Conservation (phyloP, 495 filamentous ascomycete genomes). For the Mytilinidion resinicola region DNA sequence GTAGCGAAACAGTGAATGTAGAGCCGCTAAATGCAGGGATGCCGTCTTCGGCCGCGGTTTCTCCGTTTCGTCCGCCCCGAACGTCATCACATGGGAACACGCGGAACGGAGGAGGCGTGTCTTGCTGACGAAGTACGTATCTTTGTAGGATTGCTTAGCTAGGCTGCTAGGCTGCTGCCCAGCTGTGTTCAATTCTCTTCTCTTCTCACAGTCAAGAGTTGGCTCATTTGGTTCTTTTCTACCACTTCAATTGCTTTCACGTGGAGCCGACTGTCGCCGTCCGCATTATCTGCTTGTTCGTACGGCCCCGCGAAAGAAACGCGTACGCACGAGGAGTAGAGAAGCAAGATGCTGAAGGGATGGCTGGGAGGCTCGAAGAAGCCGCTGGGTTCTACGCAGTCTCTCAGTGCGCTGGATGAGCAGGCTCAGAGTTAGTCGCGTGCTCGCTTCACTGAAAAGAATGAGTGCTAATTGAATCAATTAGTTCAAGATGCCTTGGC, state of each 20-base stretch:
- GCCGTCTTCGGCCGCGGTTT: too few relatives aligned
- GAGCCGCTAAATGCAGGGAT: too few relatives aligned
- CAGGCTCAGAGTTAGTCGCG: conserved; percentile 50
- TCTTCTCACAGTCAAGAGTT: too few relatives aligned
- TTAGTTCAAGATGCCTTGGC: conserved; percentile 60
- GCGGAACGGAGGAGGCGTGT: too few relatives aligned
- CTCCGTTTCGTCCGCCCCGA: too few relatives aligned
- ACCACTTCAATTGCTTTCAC: not conserved
- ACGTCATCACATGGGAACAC: too few relatives aligned
- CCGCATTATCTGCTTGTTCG: not conserved
- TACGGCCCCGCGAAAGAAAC: not conserved
- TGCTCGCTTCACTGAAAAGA: conserved; percentile 2
- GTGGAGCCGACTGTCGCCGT: not conserved
- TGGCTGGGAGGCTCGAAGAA: conserved; percentile 54
- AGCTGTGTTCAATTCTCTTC: too few relatives aligned
- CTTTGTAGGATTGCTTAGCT: too few relatives aligned
- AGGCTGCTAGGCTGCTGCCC: too few relatives aligned
- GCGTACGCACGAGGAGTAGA: too few relatives aligned
- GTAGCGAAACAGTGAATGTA: not conserved
- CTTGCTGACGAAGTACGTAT: too few relatives aligned
- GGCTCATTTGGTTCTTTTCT: not conserved
- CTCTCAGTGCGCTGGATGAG: conserved; percentile 53
- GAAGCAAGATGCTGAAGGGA: conserved; percentile 37
- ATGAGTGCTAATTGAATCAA: conserved; percentile 12
- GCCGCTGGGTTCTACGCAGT: conserved; percentile 47